Evolutionary conservation across 352 stramenopile genomes (phyloP), one percentile per base, ranked within the genome.

Genomic region (Phytophthora foliorum): DNA sequence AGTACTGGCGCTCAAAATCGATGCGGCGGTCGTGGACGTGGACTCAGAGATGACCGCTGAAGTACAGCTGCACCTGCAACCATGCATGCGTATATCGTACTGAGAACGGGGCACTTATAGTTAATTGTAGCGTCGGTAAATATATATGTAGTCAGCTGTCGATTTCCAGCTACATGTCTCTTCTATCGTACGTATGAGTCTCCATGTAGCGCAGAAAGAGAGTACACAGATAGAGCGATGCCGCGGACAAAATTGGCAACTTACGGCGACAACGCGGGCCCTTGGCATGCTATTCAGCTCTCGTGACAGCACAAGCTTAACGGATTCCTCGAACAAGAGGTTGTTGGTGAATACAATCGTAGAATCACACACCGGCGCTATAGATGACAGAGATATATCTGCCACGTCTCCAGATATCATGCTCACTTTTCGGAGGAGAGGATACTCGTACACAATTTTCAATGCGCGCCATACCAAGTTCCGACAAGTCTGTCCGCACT

Each of bases 331-430:
- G 24, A 57, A 57, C 49, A 27, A 44, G 13, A 57, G 6, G 2
- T 57, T 57, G 31, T 57, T 57, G 6, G 31, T 34, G 29, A 45
- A 45, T n/a, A 44, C 29, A 11, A 57, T 45, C 19, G 49, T 44
- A 53, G 46, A n/a, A 29, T 38, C 24, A 21, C 24, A 53, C 16
- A 53, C 39, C 25, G 46, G 46, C 14, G 10, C 24, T 6, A 21
- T 52, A 5, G 45, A 52, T 11, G 45, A 52, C 38, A 52, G 11
- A 21, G 22, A 22, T 52, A 29, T 8, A 36, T 52, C 22, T 21
- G 4, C 4, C 0, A 4, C 45, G 21, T 38, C 45, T 13, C 22
- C 14, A 36, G 45, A 14, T 21, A 51, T 34, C 44, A 51, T 13
- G 8, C n/a, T 52, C 45, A 39, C 48, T n/a, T 39, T 42, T 16